Base-by-base conservation (phyloP, 148 eudicot species). In the Silene conica region DNA sequence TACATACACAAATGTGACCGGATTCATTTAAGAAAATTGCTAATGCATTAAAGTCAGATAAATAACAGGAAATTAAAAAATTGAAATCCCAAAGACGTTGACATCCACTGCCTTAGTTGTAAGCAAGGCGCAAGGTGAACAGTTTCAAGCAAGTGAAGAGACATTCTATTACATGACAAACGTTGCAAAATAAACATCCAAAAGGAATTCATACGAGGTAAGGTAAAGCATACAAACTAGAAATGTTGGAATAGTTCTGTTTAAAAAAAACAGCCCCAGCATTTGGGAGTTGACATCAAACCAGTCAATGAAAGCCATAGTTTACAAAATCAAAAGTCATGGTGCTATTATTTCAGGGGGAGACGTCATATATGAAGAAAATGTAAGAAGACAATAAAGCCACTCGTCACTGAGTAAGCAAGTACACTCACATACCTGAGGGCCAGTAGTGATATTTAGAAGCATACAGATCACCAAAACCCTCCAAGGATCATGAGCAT, bases 381-480 rank as follows among this genome's bases (percentile, higher is more conserved):
- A 48, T 48, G 16, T 48, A 48, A 10, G 13, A 6, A 48, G 15
- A 48, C 54, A 48, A 48, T 48, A 48, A 48, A 14, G 54, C 54
- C 43, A 50, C 63, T 78, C 38, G 21, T 60, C 50, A 59, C 38
- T 45, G 57, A 56, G 18, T 70, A 70, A 16, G 31, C 70, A 69
- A 15, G 41, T 10, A 70, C 13, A 48, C 54, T 48, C 55, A 78
- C 69, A 75, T 79, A 91, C 98, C 97, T 94, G 98, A 46, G 50
- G 21, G 62, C 98, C 97, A 61, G 86, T 82, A 54, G 98, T 94
- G 7, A 48, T 59, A 81, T 94, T 94, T 61, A 91, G 83, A 79
- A 94, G 96, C 79, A 89, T 88, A 74, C 97, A 94, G 65, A 94
- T 94, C 63, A 89, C 90, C 81, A 94, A 79, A 50, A 94, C 90